Percentiles rank a stretch among this genome's conserved stretches.
Conservation (phyloP, 441 rosid species). For the Metrosideros polymorpha region DNA sequence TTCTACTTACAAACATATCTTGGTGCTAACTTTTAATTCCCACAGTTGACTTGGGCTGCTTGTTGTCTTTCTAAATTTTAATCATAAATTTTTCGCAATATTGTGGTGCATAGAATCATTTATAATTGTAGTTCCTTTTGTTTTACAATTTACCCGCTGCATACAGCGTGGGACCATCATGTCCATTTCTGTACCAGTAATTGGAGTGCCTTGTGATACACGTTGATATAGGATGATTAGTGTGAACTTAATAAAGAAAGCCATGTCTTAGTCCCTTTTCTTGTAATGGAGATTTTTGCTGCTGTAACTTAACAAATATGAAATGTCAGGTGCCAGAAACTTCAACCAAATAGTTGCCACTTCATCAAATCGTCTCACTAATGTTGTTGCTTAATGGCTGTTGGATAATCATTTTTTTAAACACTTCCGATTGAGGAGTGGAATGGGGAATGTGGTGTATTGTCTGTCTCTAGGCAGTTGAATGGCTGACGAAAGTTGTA, state of each 20-base stretch:
- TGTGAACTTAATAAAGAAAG: neutral
- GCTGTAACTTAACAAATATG: neutral
- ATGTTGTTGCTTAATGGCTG: neutral
- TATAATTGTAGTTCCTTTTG: no score
- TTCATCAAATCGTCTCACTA: neutral
- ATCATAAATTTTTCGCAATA: no score
- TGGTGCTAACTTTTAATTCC: neutral
- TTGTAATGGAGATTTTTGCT: neutral
- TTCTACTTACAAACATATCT: neutral
- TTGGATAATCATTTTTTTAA: neutral
- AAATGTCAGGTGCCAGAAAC: neutral
- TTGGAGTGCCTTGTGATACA: neutral
- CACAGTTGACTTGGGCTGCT: no score
- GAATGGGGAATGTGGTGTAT: neutral
- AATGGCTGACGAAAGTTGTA: neutral
- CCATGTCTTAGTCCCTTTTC: neutral
- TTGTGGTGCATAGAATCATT: no score
- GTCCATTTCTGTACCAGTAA: neutral
- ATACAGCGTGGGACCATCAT: neutral
- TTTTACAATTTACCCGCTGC: neutral
- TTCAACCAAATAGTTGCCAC: neutral
- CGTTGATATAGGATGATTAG: neutral
- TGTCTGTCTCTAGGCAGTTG: neutral
- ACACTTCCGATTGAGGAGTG: neutral
- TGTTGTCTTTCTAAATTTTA: no score